phyloP scores from a whole-genome alignment of 306 rosid genomes.

The Quercus berberidifolia region DNA sequence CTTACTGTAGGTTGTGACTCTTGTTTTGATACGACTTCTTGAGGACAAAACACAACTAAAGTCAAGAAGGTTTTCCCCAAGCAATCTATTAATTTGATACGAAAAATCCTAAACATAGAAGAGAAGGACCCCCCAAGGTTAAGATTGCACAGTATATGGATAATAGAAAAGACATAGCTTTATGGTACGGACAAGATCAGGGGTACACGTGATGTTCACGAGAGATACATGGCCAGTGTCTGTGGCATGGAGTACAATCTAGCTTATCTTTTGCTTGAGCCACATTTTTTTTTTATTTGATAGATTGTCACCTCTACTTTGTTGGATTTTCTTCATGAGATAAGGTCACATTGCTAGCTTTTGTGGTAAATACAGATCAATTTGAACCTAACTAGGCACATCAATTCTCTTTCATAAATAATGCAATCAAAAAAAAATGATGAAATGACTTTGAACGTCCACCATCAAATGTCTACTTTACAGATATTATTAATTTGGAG shows the following conservation, averaged over 20 bases:
- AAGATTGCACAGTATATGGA: not conserved
- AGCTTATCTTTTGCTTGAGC: conserved; percentile 17
- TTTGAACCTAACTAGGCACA: no score
- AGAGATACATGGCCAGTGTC: conserved; percentile 36
- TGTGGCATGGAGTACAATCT: conserved; percentile 35
- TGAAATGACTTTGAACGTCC: no score
- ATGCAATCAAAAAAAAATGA: no score
- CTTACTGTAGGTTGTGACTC: no score
- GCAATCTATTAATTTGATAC: no score
- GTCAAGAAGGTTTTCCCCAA: not conserved
- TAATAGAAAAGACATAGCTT: conserved; percentile 9
- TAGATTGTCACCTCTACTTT: not conserved
- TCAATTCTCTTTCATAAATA: no score
- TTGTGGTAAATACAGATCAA: not conserved
- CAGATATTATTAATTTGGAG: no score
- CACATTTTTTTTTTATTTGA: conserved; percentile 20
- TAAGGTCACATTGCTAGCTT: conserved; percentile 35
- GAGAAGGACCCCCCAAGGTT: no score
- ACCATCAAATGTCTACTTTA: no score
- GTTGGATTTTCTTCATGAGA: conserved; percentile 24
- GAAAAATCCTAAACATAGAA: no score
- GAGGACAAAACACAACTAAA: not conserved
- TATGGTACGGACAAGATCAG: conserved; percentile 23
- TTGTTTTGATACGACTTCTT: not conserved
- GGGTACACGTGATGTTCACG: conserved; percentile 44